Percentiles rank a stretch among this genome's conserved stretches.
Evolutionary conservation across 352 stramenopile species (phyloP).

Genomic region (Phytopythium mirpurense): DNA sequence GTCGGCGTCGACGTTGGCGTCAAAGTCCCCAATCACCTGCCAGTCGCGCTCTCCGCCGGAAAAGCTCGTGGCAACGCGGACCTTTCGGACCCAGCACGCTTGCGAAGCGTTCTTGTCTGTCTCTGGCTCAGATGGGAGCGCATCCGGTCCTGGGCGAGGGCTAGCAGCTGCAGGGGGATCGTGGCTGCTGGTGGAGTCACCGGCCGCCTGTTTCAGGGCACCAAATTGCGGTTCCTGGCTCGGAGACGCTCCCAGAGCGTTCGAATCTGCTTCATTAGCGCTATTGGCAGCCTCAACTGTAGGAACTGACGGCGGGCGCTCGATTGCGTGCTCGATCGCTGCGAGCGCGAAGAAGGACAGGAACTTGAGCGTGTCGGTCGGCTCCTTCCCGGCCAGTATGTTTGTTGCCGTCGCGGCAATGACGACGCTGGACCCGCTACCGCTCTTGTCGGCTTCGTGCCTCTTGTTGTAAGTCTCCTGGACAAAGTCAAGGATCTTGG

Average conservation of each 20-base stretch:
- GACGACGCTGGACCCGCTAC: conserved; percentile 20
- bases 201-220: not conserved
- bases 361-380: conserved; percentile 71
- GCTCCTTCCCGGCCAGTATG: conserved; percentile 74
- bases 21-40: conserved; percentile 51
- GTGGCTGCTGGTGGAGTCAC: not conserved
- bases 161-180: not conserved
- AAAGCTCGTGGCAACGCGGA: conserved; percentile 56
- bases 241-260: conserved; percentile 2
- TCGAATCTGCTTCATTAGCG: not conserved
- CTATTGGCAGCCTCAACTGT: no score
- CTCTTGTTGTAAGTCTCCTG: conserved; percentile 44
- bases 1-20: conserved; percentile 38
- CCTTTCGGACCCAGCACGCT: conserved; percentile 54
- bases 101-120: conserved; percentile 3
- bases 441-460: conserved; percentile 14
- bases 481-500: conserved; percentile 69
- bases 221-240: not conserved
- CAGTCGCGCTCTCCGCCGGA: conserved; percentile 45
- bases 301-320: conserved; percentile 10
- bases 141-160: not conserved
- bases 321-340: conserved; percentile 47
- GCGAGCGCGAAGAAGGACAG: conserved; percentile 58
- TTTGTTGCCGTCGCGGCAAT: conserved; percentile 72
- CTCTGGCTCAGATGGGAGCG: not conserved